These are phyloP conservation scores for Cyclotella choctawhatcheeana DNA, from an alignment of 108 stramenopile genomes.

Conservation along the genomic window DNA sequence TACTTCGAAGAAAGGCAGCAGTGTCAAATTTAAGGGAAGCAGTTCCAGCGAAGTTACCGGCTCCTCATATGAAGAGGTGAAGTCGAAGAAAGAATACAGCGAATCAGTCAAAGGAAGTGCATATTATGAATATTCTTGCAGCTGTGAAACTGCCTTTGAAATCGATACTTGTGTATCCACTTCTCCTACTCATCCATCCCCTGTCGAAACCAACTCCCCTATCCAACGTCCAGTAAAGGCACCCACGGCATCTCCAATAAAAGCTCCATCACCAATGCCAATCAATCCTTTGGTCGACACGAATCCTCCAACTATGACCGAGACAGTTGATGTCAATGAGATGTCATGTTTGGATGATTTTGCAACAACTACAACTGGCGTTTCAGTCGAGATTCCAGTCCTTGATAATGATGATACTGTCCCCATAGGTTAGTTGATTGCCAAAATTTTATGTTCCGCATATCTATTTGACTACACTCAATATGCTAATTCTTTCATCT, in stretches of 20 bases:
- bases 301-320: not conserved
- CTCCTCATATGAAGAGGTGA: not conserved
- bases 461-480: not conserved
- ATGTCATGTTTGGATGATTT: constrained; percentile 13
- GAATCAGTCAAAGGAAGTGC: not conserved
- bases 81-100: constrained; percentile 2
- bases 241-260: not conserved
- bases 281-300: constrained; percentile 5
- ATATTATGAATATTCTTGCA: not conserved
- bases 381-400: constrained; percentile 18
- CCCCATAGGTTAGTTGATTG: constrained; percentile 5
- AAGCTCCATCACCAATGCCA: not conserved
- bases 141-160: constrained; percentile 8
- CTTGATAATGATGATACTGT: constrained; percentile 21
- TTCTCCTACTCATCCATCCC: not conserved
- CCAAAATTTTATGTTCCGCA: not conserved
- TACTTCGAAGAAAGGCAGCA: constrained; percentile 3
- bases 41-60: not conserved
- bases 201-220: too few species aligned
- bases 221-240: too few species aligned
- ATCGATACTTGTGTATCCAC: not conserved
- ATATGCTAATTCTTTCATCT: not conserved
- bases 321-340: not conserved
- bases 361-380: constrained; percentile 18
- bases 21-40: not conserved